Percentiles rank a stretch among this genome's conserved stretches.
Conservation (phyloP, 495 filamentous ascomycete genomes). For the Lophiostoma macrostomum region DNA sequence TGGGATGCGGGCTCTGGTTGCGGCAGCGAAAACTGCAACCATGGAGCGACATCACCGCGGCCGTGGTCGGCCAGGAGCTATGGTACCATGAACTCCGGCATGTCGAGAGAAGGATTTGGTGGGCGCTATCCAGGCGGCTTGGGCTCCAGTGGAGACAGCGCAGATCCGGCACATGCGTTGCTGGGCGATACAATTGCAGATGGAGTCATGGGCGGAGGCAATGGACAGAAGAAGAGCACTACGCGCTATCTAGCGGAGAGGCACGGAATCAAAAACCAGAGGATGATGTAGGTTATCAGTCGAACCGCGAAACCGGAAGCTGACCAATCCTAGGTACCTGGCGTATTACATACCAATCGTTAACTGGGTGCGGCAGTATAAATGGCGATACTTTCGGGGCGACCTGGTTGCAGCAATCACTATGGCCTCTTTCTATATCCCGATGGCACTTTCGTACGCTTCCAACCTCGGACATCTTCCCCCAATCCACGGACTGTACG, state of each 20-base stretch:
- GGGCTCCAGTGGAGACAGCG: constrained; percentile 8
- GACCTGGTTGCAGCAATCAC: constrained; percentile 85
- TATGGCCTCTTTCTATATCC: constrained; percentile 94
- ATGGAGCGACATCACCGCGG: constrained; percentile 79
- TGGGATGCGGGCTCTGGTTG: constrained; percentile 41
- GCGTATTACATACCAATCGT: constrained; percentile 91
- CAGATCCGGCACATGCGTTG: constrained; percentile 32
- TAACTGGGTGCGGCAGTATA: constrained; percentile 85
- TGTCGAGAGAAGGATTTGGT: constrained; percentile 34
- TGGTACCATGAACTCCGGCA: constrained; percentile 42
- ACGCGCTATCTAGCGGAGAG: constrained; percentile 60
- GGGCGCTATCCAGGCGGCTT: constrained; percentile 29
- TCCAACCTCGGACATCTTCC: constrained; percentile 91
- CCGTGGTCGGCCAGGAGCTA: constrained; percentile 50
- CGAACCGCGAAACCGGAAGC: constrained; percentile 10
- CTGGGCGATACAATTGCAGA: constrained; percentile 44
- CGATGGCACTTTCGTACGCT: constrained; percentile 93
- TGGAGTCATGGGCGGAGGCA: constrained; percentile 40
- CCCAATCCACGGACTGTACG: constrained; percentile 92
- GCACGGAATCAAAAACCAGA: constrained; percentile 57
- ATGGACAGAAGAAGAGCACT: constrained; percentile 58
- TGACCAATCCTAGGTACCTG: constrained; percentile 64
- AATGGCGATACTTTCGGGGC: constrained; percentile 72
- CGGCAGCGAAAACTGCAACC: constrained; percentile 54
- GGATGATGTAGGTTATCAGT: constrained; percentile 51